These are phyloP conservation scores for Lagerstroemia speciosa DNA, from an alignment of 345 rosid species.

Conservation along the genomic window DNA sequence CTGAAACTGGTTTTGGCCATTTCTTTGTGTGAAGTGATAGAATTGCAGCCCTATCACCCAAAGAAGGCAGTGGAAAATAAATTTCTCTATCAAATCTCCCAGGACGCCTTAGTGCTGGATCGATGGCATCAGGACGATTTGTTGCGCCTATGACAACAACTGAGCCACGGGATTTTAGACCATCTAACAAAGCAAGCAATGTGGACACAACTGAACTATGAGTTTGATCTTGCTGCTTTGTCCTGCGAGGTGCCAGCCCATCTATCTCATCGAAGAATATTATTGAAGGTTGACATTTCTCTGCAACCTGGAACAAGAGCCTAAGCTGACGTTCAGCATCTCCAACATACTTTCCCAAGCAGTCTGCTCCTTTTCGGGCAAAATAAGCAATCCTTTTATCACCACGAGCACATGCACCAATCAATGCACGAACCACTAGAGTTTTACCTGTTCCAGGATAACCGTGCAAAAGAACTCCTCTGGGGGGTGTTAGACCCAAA, in stretches of 20 bases:
- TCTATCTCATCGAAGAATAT: constrained; percentile 98
- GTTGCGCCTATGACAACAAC: constrained; percentile 99
- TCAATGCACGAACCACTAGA: constrained; percentile 85
- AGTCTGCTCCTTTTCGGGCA: constrained; percentile 98
- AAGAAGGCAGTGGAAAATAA: constrained; percentile 85
- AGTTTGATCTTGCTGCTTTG: constrained; percentile 96
- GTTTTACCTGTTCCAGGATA: constrained; percentile 99
- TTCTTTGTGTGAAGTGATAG: constrained; percentile 77
- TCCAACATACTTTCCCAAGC: constrained; percentile 98
- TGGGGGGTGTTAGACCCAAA: constrained; percentile 87
- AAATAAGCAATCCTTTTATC: constrained; percentile 88
- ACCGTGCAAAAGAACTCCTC: constrained; percentile 96
- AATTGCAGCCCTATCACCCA: constrained; percentile 79
- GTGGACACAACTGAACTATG: constrained; percentile 99
- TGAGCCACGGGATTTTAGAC: constrained; percentile 93
- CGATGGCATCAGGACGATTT: constrained; percentile 96
- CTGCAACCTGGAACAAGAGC: constrained; percentile 98
- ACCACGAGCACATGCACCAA: constrained; percentile 93
- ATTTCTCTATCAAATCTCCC: constrained; percentile 97
- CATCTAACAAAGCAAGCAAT: constrained; percentile 89
- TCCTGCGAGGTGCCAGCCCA: constrained; percentile 86
- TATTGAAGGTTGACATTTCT: constrained; percentile 89
- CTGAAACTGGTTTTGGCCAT: constrained; percentile 92
- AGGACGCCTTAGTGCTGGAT: constrained; percentile 97
- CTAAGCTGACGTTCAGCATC: constrained; percentile 99